Base-by-base conservation (phyloP, 352 stramenopile species). In the Phytopythium boreale region DNA sequence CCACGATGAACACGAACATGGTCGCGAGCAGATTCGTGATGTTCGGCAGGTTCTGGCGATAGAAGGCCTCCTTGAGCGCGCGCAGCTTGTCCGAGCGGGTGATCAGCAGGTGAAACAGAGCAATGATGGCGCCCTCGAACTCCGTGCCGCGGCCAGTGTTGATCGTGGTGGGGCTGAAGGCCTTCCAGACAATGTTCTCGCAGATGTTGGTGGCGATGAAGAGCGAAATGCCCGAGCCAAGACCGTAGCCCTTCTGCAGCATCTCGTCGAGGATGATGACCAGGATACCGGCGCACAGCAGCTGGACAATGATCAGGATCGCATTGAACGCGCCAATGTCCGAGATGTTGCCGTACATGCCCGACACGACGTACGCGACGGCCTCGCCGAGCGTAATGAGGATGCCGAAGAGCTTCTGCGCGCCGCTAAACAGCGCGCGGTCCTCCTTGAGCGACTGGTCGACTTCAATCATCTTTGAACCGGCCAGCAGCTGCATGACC, bases 151-250 rank as follows among this genome's bases (percentile, higher is more conserved):
- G 93, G 56, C 97, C 98, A 61, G 96, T 99, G 89, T 99, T 99
- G 80, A 99, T 99, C 39, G 98, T 99, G 55, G 96, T 99, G 26
- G 98, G 98, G 70, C 86, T 98, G 82, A 99, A 99, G 41, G 97
- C 97, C 82, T 99, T 99, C 97, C 98, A 99, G 36, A 99, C 93
- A 77, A 99, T 99, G 73, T 96, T 99, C 87, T 99, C 97, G 71
- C 98, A 99, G 80, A 99, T 99, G 87, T 99, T 99, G 62, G 97
- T 99, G 37, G 98, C 98, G 66, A 99, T 99, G 77, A 99, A 99
- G 59, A 99, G 94, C 66, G 94, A 99, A 76, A 99, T 99, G 70
- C 97, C 97, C 61, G 89, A 98, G 61, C 97, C 97, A 26, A 99
- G 87, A 59, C 98, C 98, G 79, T 99, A 99, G 53, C 98, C 97